Base-by-base conservation (phyloP, 305 asterid genomes). In the Solanum hybrid region DNA sequence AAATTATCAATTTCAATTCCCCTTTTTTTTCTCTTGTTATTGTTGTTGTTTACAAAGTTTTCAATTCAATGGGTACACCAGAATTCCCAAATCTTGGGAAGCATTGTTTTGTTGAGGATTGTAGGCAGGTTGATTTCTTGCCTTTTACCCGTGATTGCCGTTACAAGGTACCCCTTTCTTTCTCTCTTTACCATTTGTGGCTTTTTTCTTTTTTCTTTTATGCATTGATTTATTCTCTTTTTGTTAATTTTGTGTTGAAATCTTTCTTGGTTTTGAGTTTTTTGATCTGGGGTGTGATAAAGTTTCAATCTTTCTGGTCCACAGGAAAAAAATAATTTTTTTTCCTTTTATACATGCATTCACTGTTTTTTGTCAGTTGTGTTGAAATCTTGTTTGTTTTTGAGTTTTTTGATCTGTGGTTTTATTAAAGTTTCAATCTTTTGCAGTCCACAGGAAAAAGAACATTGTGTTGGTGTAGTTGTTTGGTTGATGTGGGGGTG, bases 121-220 rank as follows among this genome's bases (percentile, higher is more conserved):
- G 99, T 92, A 95, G 96, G 90, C 99, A 92, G 92, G 94, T 96
- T 85, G 99, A 97, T 94, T 97, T 97, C 95, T 90, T 97, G 94
- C 99, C 99, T 31, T 96, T 96, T 92, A 96, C 98, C 90, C 96
- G 99, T 92, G 99, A 97, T 95, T 96, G 96, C 88, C 96, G 99
- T 94, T 91, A 94, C 84, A 90, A 89, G 98, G 99, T 97, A 88
- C 39, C 2, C 71, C 80, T 37, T 14, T 51, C 67, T 90, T 29
- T 46, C 36, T 3, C 61, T 84, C 18, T 57, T 35, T 8, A 74
- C 74, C 57, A 37, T 90, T 51, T 82, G 36, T 76, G 71, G 37
- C 37, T 35, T 35, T 35, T 35, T 35, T 35, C 37, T 7, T 69
- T 57, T 69, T 61, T 87, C 24, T 80, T 73, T 42, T 37, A 4